Evolutionary conservation across 2,329 filamentous ascomycete genomes (phyloP).

Genomic region (Beauveria pseudobassiana): DNA sequence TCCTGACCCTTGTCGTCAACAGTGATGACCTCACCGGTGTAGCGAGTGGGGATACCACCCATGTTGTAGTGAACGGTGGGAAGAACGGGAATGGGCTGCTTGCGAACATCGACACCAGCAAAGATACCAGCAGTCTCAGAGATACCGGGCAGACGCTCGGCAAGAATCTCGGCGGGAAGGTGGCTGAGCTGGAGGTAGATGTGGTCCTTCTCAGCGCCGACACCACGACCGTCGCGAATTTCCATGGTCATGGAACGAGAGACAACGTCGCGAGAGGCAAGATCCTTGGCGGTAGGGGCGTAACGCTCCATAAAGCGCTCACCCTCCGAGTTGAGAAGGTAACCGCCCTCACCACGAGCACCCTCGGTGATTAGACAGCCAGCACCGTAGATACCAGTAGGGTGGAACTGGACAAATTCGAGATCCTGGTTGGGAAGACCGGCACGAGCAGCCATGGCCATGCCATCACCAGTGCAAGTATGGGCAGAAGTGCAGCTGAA

Average conservation of each 20-base stretch:
- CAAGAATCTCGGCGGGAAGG: constrained; percentile 82
- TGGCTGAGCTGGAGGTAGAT: constrained; percentile 98
- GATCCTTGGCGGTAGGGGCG: constrained; percentile 94
- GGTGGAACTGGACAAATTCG: constrained; percentile 99
- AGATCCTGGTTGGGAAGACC: constrained; percentile 98
- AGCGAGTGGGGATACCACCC: constrained; percentile 96
- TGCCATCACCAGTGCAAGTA: constrained; percentile 97
- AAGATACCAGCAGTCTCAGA: constrained; percentile 98
- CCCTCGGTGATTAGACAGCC: constrained; percentile 97
- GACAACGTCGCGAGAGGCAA: constrained; percentile 92
- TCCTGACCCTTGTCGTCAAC: constrained; percentile 81
- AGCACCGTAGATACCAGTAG: constrained; percentile 97
- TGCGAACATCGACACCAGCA: constrained; percentile 90
- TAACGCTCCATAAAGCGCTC: constrained; percentile 99
- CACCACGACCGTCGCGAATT: constrained; percentile 94
- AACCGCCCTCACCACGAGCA: constrained; percentile 95
- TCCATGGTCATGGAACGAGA: constrained; percentile 98
- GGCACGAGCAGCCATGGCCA: constrained; percentile 98
- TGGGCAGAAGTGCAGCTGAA: constrained; percentile 98
- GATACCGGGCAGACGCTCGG: constrained; percentile 95
- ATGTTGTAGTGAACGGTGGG: constrained; percentile 99
- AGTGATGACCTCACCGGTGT: constrained; percentile 92
- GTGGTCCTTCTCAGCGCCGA: constrained; percentile 95
- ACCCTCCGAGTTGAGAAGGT: constrained; percentile 94
- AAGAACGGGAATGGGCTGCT: constrained; percentile 93